These are phyloP conservation scores for Entophlyctis helioformis DNA, from an alignment of 192 early-diverging fungal genomes.

Conservation along the genomic window DNA sequence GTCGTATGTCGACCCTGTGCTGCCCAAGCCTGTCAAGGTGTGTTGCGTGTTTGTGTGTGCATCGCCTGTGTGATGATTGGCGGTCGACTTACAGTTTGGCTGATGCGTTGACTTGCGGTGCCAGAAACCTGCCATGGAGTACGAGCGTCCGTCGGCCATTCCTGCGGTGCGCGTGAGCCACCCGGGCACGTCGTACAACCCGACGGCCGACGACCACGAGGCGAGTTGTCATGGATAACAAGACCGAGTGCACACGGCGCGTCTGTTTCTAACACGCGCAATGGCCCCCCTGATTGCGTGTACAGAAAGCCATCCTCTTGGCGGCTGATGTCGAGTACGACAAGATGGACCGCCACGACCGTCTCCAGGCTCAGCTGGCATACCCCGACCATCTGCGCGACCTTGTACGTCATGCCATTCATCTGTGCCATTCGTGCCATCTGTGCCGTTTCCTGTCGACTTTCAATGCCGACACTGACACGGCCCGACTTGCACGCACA, in stretches of 20 bases:
- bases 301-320: slow-evolving; percentile 16
- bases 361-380: slow-evolving; percentile 18
- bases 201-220: slow-evolving; percentile 69
- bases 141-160: slow-evolving; percentile 17
- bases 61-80: too few relatives aligned
- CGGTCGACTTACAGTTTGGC: too few relatives aligned
- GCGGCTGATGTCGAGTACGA: slow-evolving; percentile 32
- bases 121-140: too few relatives aligned
- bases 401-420: too few relatives aligned
- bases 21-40: slow-evolving; percentile 29
- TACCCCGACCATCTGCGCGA: slow-evolving; percentile 36
- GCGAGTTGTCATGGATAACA: too few relatives aligned
- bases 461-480: too few relatives aligned
- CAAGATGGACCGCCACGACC: slow-evolving; percentile 15
- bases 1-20: slow-evolving; percentile 26
- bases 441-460: too few relatives aligned
- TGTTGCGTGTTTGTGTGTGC: too few relatives aligned
- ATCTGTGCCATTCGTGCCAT: too few relatives aligned
- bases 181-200: slow-evolving; percentile 87
- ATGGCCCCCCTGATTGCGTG: not conserved
- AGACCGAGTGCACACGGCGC: not conserved
- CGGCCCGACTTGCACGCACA: too few relatives aligned
- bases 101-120: too few relatives aligned
- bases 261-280: not conserved
- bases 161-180: slow-evolving; percentile 66